phyloP scores from a whole-genome alignment of 2,329 filamentous ascomycete genomes.

The Alternaria solani region DNA sequence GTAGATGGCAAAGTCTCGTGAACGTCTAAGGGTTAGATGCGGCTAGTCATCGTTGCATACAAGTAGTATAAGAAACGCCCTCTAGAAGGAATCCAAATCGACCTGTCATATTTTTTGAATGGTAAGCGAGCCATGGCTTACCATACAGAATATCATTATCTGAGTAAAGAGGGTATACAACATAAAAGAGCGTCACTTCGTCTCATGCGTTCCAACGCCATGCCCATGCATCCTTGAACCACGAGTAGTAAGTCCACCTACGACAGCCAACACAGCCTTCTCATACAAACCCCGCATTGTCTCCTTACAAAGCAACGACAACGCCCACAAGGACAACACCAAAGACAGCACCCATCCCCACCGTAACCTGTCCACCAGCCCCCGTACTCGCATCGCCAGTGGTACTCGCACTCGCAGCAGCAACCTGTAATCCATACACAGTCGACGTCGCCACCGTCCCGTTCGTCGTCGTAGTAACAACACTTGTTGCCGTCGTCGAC shows the following conservation, averaged over 20 bases:
- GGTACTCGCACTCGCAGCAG: constrained; percentile 30
- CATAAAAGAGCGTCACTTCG: neutral
- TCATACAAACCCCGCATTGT: neutral
- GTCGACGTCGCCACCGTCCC: constrained; percentile 35
- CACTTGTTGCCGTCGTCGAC: constrained; percentile 42
- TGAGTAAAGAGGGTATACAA: neutral
- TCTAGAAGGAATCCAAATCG: neutral
- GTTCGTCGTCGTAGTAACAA: constrained; percentile 39
- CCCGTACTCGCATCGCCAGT: neutral
- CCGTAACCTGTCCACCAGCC: constrained; percentile 25
- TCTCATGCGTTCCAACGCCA: neutral
- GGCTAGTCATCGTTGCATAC: neutral
- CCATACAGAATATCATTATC: neutral
- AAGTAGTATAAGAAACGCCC: neutral
- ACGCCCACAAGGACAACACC: constrained; percentile 35
- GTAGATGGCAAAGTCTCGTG: constrained; percentile 18
- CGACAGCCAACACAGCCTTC: neutral
- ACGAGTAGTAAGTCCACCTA: neutral
- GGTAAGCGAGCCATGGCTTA: neutral
- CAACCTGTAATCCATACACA: constrained; percentile 45
- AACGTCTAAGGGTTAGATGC: no score
- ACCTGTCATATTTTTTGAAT: neutral
- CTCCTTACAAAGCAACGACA: constrained; percentile 30
- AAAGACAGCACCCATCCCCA: constrained; percentile 28
- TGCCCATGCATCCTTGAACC: neutral